Percentiles rank a stretch among this genome's conserved stretches.
Evolutionary conservation across 176 grass and related monocot genomes (phyloP).

Genomic region (Echinochloa phyllopogon): DNA sequence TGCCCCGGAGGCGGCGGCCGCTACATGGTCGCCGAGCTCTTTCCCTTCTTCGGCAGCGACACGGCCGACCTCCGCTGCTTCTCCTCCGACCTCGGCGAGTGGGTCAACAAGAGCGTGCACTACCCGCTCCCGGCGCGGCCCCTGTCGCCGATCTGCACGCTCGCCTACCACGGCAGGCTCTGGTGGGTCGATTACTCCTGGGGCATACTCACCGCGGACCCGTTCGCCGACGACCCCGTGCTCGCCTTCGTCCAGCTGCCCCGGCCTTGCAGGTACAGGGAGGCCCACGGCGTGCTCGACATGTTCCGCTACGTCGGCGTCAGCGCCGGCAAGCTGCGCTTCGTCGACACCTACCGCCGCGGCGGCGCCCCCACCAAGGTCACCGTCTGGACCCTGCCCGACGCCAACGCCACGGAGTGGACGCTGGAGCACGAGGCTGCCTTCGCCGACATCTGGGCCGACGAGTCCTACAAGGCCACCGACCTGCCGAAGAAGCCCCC

Average conservation of each 20-base stretch:
- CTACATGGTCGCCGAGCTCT: conserved; percentile 3
- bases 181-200: conserved; percentile 7
- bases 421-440: conserved; percentile 4
- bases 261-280: not conserved
- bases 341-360: not conserved
- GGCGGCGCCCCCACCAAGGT: not conserved
- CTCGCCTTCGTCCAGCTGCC: not conserved
- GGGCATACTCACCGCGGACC: not conserved
- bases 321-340: not conserved
- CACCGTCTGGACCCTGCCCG: not conserved
- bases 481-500: not conserved
- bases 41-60: not conserved
- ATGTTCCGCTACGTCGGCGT: not conserved
- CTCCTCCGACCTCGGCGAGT: not conserved
- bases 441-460: conserved; percentile 2
- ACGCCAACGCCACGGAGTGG: not conserved
- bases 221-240: not conserved
- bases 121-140: not conserved
- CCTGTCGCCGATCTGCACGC: not conserved
- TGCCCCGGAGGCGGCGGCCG: not conserved
- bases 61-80: not conserved
- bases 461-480: not conserved
- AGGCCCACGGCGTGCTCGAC: not conserved
- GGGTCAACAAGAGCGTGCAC: not conserved
- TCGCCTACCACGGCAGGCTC: not conserved